Evolutionary conservation across 2,329 filamentous ascomycete genomes (phyloP).

Genomic region (Sporothrix dimorphospora): DNA sequence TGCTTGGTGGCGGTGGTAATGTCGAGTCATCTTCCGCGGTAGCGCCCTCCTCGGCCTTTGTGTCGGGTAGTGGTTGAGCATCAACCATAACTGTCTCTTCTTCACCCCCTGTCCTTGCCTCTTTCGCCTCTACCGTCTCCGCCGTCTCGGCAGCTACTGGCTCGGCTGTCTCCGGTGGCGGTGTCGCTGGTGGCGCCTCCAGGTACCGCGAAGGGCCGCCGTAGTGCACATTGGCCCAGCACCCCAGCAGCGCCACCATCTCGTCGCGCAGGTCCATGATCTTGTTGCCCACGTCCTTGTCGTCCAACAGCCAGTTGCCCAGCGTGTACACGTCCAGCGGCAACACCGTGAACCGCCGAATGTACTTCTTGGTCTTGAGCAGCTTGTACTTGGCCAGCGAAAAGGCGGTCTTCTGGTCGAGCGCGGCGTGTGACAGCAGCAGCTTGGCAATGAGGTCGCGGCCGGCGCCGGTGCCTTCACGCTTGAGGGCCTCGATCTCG

Average conservation of each 20-base stretch:
- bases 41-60: slow-evolving; percentile 36
- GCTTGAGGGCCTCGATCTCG: slow-evolving; percentile 75
- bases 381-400: slow-evolving; percentile 95
- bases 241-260: slow-evolving; percentile 76
- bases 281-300: slow-evolving; percentile 72
- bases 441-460: slow-evolving; percentile 93
- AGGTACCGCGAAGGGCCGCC: slow-evolving; percentile 47
- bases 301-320: slow-evolving; percentile 74
- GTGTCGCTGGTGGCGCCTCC: slow-evolving; percentile 12
- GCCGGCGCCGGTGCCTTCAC: slow-evolving; percentile 74
- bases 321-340: slow-evolving; percentile 80
- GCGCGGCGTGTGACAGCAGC: slow-evolving; percentile 81
- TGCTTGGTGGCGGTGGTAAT: background rate
- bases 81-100: background rate
- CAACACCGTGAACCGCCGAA: slow-evolving; percentile 81
- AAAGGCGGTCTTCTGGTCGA: slow-evolving; percentile 94
- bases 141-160: slow-evolving; percentile 32
- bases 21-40: slow-evolving; percentile 31
- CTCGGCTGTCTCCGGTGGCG: slow-evolving; percentile 36
- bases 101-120: background rate
- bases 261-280: slow-evolving; percentile 89
- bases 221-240: slow-evolving; percentile 89
- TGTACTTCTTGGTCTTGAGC: slow-evolving; percentile 90
- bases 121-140: background rate
- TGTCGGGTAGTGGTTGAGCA: background rate